Conservation (phyloP, 805 yeast species). For the Ogataea haglerorum region DNA sequence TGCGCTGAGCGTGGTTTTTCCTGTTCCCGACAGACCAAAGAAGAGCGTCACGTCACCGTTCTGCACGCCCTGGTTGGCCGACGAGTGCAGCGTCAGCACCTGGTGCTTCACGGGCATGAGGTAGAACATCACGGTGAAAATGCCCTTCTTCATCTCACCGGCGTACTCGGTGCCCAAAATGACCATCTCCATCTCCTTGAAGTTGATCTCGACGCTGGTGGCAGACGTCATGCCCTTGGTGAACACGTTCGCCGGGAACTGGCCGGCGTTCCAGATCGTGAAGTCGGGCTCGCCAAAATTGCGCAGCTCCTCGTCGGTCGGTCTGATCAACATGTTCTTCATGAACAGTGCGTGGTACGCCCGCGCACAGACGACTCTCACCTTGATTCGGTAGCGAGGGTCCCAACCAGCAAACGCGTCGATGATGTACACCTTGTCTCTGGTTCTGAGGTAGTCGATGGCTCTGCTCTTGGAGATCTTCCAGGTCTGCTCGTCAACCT, state of each 20-base stretch:
- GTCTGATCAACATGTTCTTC: slow-evolving; percentile 97
- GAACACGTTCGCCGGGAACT: slow-evolving; percentile 95
- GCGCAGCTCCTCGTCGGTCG: slow-evolving; percentile 82
- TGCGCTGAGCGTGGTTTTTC: slow-evolving; percentile 95
- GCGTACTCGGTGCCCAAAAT: slow-evolving; percentile 98
- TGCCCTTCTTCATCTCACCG: slow-evolving; percentile 99
- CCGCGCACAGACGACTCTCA: slow-evolving; percentile 94
- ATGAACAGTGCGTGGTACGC: slow-evolving; percentile 97
- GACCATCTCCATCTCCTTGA: slow-evolving; percentile 98
- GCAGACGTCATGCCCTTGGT: slow-evolving; percentile 97
- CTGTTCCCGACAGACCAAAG: slow-evolving; percentile 97
- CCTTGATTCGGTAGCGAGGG: slow-evolving; percentile 93
- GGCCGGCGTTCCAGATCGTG: slow-evolving; percentile 98
- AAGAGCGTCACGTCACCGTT: slow-evolving; percentile 88
- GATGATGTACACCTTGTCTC: slow-evolving; percentile 88
- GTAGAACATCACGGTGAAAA: slow-evolving; percentile 98
- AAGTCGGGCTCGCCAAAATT: slow-evolving; percentile 96
- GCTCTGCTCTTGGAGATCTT: slow-evolving; percentile 94
- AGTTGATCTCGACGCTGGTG: slow-evolving; percentile 93
- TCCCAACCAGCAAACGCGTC: slow-evolving; percentile 99
- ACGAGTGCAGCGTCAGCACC: slow-evolving; percentile 90
- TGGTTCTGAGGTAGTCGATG: slow-evolving; percentile 91
- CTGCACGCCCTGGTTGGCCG: slow-evolving; percentile 84
- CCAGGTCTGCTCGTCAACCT: slow-evolving; percentile 94
- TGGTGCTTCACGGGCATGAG: slow-evolving; percentile 93